Percentiles rank a stretch among this genome's conserved stretches.
phyloP scores from a whole-genome alignment of 345 rosid genomes.

The Populus ilicifolia region DNA sequence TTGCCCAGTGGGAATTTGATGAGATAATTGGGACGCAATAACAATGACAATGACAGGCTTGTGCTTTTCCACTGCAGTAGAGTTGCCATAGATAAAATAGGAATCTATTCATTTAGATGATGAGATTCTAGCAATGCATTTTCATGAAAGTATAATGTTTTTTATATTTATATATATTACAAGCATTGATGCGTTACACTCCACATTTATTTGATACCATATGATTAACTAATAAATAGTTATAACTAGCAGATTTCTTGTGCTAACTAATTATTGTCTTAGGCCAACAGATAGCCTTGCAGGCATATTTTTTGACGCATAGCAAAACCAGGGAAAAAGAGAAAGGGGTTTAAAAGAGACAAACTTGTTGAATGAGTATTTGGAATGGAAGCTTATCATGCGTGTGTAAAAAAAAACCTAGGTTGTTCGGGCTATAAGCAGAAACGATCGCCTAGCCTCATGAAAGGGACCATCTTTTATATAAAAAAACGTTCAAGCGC shows the following conservation, averaged over 20 bases:
- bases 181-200: background rate
- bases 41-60: background rate
- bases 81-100: slow-evolving; percentile 7
- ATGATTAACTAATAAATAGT: slow-evolving; percentile 8
- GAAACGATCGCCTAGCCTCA: too few relatives aligned
- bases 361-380: too few relatives aligned
- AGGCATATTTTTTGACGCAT: background rate
- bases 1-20: background rate
- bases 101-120: background rate
- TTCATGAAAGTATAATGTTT: background rate
- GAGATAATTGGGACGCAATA: background rate
- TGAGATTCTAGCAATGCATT: slow-evolving; percentile 10
- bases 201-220: slow-evolving; percentile 6
- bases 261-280: background rate
- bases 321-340: background rate
- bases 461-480: too few relatives aligned
- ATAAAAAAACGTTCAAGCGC: too few relatives aligned
- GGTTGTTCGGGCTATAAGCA: too few relatives aligned
- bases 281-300: background rate
- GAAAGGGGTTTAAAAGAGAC: background rate
- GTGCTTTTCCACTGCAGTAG: background rate
- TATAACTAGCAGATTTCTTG: background rate
- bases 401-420: too few relatives aligned
- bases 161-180: too few relatives aligned
- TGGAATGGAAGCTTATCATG: background rate